These are phyloP conservation scores for Neurospora sp. DNA, from an alignment of 495 filamentous ascomycete species.

Conservation along the genomic window DNA sequence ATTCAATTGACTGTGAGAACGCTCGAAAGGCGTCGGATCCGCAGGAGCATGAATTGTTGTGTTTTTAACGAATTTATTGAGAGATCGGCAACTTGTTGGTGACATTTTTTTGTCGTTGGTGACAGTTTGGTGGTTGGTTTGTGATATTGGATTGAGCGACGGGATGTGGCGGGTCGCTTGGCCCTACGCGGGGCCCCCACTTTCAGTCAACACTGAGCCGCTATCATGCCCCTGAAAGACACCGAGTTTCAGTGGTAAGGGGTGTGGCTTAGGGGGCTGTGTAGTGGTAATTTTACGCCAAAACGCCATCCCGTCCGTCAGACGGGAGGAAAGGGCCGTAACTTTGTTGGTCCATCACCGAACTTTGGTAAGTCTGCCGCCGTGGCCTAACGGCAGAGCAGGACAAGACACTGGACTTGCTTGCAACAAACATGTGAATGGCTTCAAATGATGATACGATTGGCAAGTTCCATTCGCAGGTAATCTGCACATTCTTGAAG, in stretches of 20 bases:
- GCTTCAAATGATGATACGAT: not conserved
- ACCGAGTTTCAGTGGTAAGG: not conserved
- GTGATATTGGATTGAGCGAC: not conserved
- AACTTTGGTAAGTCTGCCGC: not conserved
- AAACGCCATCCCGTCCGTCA: not conserved
- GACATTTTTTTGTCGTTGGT: not conserved
- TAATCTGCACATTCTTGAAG: not conserved
- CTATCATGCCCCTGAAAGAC: not conserved
- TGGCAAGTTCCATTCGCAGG: not conserved
- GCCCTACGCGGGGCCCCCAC: not conserved
- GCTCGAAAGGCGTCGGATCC: not conserved
- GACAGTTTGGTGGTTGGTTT: not conserved
- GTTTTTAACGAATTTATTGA: too few relatives aligned
- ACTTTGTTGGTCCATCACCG: not conserved
- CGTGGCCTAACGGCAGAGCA: not conserved
- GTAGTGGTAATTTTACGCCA: not conserved
- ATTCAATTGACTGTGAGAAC: not conserved
- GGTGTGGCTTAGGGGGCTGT: not conserved
- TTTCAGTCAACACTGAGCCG: not conserved
- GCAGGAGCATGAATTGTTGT: not conserved
- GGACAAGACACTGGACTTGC: not conserved
- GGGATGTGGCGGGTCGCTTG: not conserved
- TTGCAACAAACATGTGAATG: not conserved
- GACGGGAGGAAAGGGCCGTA: not conserved
- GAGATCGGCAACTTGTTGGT: not conserved